phyloP scores from a whole-genome alignment of 2,329 filamentous ascomycete genomes.

The Penicillium hesseltinei region DNA sequence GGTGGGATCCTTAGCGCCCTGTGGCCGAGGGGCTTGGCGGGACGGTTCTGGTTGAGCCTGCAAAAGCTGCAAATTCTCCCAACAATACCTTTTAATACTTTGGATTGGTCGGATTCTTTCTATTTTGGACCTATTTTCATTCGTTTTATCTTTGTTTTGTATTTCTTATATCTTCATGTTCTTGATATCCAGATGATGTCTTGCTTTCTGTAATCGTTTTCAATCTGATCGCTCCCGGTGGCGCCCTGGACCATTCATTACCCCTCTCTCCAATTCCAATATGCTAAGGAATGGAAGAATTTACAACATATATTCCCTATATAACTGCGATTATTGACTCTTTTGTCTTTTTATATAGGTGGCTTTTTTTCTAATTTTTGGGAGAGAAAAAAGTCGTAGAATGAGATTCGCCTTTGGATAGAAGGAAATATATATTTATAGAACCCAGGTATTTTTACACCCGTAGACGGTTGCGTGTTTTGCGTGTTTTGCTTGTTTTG shows the following conservation, averaged over 20 bases:
- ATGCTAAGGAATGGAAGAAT: neutral
- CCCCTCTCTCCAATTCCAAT: constrained; percentile 7
- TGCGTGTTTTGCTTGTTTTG: neutral
- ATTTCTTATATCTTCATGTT: neutral
- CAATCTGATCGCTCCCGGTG: constrained; percentile 4
- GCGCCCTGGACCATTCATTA: constrained; percentile 3
- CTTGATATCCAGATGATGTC: neutral
- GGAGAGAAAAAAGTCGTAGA: neutral
- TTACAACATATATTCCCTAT: neutral
- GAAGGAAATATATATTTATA: constrained; percentile 2
- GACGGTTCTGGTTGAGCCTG: constrained; percentile 27
- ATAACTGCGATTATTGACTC: neutral
- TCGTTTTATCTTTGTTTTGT: neutral
- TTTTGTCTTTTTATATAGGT: neutral
- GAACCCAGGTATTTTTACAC: neutral
- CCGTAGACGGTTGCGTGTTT: too few species aligned
- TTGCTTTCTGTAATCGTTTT: neutral
- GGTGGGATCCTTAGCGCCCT: constrained; percentile 44
- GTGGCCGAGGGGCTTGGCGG: constrained; percentile 44
- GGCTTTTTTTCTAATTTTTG: neutral
- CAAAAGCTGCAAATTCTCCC: constrained; percentile 24
- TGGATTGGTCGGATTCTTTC: neutral
- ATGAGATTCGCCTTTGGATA: neutral
- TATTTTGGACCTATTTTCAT: neutral
- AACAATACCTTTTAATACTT: constrained; percentile 25